Conservation (phyloP, 495 filamentous ascomycete species). For the Wilcoxina mikolae region DNA sequence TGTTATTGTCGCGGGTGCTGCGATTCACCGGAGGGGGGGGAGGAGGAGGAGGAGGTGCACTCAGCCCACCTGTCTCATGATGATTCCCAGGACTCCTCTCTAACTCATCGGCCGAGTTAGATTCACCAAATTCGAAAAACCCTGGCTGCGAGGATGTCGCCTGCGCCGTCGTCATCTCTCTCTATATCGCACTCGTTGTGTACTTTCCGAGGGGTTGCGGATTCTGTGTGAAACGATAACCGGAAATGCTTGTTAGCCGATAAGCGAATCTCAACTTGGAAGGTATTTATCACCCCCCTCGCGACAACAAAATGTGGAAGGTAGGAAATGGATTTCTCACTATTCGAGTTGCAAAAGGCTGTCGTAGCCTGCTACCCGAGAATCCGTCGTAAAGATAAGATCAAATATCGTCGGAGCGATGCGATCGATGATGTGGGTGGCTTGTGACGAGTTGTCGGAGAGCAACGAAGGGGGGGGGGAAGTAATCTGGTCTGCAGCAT, state of each 20-base stretch:
- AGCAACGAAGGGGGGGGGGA: too few relatives aligned
- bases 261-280: constrained; percentile 2
- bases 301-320: not conserved
- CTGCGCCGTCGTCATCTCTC: constrained; percentile 3
- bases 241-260: not conserved
- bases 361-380: too few relatives aligned
- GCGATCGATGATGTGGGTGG: too few relatives aligned
- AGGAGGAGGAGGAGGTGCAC: constrained; percentile 4
- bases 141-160: constrained; percentile 2
- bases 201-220: not conserved
- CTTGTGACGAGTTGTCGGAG: too few relatives aligned
- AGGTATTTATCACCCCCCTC: too few relatives aligned
- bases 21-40: too few relatives aligned
- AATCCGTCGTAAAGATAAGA: too few relatives aligned
- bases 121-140: not conserved
- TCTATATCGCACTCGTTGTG: not conserved
- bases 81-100: not conserved
- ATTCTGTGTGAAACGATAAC: not conserved
- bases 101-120: not conserved
- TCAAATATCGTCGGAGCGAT: too few relatives aligned
- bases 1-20: constrained; percentile 10
- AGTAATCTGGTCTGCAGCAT: too few relatives aligned
- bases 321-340: too few relatives aligned
- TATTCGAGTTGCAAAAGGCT: too few relatives aligned
- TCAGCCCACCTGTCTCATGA: not conserved